Percentiles rank a stretch among this genome's conserved stretches.
phyloP scores from a whole-genome alignment of 2,329 filamentous ascomycete genomes.

The Fusarium tuaranense region DNA sequence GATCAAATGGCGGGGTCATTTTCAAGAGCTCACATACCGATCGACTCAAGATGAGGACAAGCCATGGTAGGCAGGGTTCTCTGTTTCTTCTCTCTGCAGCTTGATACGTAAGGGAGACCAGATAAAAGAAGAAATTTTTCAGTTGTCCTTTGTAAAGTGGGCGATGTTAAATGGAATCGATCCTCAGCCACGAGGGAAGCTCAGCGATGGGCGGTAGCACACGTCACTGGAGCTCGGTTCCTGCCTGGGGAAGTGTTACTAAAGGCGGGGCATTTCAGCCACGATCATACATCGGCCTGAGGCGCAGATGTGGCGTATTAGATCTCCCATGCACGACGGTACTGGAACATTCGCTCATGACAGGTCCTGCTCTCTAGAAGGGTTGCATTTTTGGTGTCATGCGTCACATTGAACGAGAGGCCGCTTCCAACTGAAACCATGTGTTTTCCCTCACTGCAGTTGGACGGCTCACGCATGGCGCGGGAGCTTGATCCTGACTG shows the following conservation, averaged over 20 bases:
- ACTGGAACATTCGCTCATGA: not conserved
- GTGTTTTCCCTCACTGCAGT: not conserved
- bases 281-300: slow-evolving; percentile 3
- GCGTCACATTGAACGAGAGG: not conserved
- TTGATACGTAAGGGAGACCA: not conserved
- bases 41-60: slow-evolving; percentile 44
- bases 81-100: not conserved
- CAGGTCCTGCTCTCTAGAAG: not conserved
- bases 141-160: not conserved
- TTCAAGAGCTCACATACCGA: slow-evolving; percentile 38
- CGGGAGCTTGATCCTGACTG: not conserved
- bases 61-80: slow-evolving; percentile 25
- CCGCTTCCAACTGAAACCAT: not conserved
- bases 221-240: slow-evolving; percentile 34
- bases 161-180: slow-evolving; percentile 14
- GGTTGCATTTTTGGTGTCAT: not conserved
- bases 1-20: slow-evolving; percentile 41
- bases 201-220: slow-evolving; percentile 25
- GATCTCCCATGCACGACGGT: not conserved
- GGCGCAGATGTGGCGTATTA: slow-evolving; percentile 11
- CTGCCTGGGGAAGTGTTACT: slow-evolving; percentile 20
- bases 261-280: slow-evolving; percentile 23
- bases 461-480: not conserved
- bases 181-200: slow-evolving; percentile 9
- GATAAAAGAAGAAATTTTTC: not conserved